phyloP scores from a whole-genome alignment of 1,284 basidiomycete species.

The Fomitopsis betulina region DNA sequence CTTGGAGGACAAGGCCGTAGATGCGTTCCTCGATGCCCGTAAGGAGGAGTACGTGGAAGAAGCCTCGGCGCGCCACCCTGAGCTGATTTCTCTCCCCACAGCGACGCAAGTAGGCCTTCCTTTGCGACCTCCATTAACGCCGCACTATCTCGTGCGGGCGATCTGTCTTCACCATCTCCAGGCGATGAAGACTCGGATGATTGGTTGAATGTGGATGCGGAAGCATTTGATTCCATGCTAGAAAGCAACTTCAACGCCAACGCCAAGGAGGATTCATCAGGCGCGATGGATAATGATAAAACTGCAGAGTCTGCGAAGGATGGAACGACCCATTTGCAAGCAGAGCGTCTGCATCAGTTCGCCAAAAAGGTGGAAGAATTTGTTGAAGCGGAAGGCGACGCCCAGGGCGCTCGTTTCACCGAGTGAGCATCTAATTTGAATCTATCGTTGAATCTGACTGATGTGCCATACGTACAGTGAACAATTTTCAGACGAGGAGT shows the following conservation, averaged over 20 bases:
- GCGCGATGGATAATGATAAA: constrained; percentile 45
- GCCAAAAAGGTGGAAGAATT: constrained; percentile 85
- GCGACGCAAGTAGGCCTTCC: constrained; percentile 57
- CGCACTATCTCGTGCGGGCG: constrained; percentile 44
- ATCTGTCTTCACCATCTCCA: constrained; percentile 10
- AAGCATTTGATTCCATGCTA: constrained; percentile 62
- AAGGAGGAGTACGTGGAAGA: constrained; percentile 56
- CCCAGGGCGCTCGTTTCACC: constrained; percentile 83
- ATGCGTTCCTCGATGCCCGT: constrained; percentile 59
- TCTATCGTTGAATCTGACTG: constrained; percentile 5
- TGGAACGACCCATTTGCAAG: constrained; percentile 53
- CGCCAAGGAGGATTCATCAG: constrained; percentile 16
- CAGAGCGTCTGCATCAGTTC: constrained; percentile 65
- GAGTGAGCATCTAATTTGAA: constrained; percentile 55
- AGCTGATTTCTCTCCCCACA: constrained; percentile 23
- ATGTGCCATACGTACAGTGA: constrained; percentile 40
- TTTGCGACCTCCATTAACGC: constrained; percentile 70
- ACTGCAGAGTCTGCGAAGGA: constrained; percentile 39
- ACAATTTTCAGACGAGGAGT: constrained; percentile 48
- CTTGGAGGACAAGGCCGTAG: constrained; percentile 66
- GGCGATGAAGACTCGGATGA: constrained; percentile 60
- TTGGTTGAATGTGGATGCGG: constrained; percentile 68
- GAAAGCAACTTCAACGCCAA: constrained; percentile 36
- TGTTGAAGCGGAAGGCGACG: constrained; percentile 80
- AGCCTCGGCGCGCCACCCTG: not conserved